These are phyloP conservation scores for Paratinospora sagittata DNA, from an alignment of 164 flowering plant species.

Conservation along the genomic window DNA sequence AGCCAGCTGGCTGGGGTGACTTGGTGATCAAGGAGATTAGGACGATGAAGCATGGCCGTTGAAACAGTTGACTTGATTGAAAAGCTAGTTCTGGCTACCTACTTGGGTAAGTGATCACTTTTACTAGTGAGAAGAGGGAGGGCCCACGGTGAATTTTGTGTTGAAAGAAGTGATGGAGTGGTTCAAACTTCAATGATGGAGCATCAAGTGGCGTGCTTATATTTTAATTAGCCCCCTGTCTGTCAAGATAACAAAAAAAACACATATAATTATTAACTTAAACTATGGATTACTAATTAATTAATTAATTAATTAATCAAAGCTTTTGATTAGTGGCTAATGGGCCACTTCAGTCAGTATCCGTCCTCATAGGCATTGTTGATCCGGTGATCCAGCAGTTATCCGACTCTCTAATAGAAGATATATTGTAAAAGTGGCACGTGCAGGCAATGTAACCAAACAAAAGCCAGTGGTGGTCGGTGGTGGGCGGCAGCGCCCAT, in stretches of 20 bases:
- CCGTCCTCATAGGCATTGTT: background rate
- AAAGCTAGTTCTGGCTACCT: too few relatives aligned
- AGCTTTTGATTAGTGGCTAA: background rate
- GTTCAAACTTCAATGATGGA: background rate
- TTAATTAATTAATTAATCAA: too few relatives aligned
- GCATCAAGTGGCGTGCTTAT: background rate
- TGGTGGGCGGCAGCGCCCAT: background rate
- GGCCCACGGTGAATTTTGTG: too few relatives aligned
- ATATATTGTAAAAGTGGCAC: background rate
- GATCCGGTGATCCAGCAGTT: background rate
- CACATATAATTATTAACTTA: too few relatives aligned
- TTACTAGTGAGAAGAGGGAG: too few relatives aligned
- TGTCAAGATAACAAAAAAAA: too few relatives aligned
- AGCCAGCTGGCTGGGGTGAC: too few relatives aligned
- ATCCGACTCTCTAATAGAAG: background rate
- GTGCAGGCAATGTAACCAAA: background rate
- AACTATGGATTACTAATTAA: too few relatives aligned
- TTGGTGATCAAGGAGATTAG: background rate
- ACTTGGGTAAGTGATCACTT: too few relatives aligned
- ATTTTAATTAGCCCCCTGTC: too few relatives aligned
- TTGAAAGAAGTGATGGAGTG: background rate
- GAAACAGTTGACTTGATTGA: background rate
- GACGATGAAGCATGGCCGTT: background rate
- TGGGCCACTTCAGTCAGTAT: background rate
- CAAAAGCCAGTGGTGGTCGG: background rate